Base-by-base conservation (phyloP, 2,329 filamentous ascomycete species). In the Pestalotiopsis sp. region DNA sequence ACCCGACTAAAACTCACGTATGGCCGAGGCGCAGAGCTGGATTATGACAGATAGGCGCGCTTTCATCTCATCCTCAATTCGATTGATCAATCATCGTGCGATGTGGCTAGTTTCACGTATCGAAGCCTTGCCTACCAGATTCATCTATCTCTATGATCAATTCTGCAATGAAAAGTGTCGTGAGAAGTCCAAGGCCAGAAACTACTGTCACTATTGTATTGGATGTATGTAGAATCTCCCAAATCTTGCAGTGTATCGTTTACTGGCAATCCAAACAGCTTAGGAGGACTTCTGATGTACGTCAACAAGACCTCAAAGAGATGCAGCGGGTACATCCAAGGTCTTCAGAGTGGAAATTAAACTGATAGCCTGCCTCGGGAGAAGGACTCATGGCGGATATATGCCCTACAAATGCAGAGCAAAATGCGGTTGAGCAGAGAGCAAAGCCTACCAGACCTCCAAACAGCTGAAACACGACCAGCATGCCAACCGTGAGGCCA, bases 391-490 rank as follows among this genome's bases (percentile, higher is more conserved):
- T 57, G 27, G 68, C 56, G 4, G 71, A 66, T 20, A 77, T 70
- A 1, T 70, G 68, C 3, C 49, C 25, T 56, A 56, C 68, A 65
- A 79, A 80, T 1, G 75, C 70, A 13, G 67, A 76, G 69, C 70
- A 78, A 70, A 82, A 82, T 1, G 78, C 71, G 1, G 76, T 77
- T 7, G 80, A 77, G 6, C 73, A 71, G 27, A 80, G 71, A 0
- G 81, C 71, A 1, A 81, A 76, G 1, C 80, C 80, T 3, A 81
- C 66, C 2, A 83, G 73, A 4, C 73, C 77, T 1, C 81, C 81
- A 49, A 82, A 76, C 0, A 82, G 71, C 2, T 80, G 79, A 61
- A 80, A 75, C 0, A 75, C 73, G 2, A 80, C 67, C 3, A 81
- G 67, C 0, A 79, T 70, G 0, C 80, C 80, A 27, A 77, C 73